Percentiles rank a stretch among this genome's conserved stretches.
Conservation (phyloP, 805 yeast genomes). For the Lachancea cidri region DNA sequence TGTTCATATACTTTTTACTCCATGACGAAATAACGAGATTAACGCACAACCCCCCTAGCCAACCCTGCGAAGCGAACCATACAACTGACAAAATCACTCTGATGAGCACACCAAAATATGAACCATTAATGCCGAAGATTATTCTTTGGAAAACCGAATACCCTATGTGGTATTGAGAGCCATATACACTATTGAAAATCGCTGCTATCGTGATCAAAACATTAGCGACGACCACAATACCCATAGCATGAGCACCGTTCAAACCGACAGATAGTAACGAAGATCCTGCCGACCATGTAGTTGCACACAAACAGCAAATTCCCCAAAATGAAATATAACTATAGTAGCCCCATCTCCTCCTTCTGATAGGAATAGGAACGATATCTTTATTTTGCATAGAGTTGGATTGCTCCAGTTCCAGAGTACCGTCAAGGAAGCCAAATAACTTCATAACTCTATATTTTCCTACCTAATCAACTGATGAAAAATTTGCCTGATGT, state of each 20-base stretch:
- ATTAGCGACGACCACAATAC: slow-evolving; percentile 22
- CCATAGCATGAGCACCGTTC: slow-evolving; percentile 27
- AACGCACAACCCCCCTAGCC: slow-evolving; percentile 35
- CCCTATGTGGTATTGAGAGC: slow-evolving; percentile 33
- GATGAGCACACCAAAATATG: slow-evolving; percentile 33
- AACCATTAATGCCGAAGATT: slow-evolving; percentile 35
- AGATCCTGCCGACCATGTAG: slow-evolving; percentile 35
- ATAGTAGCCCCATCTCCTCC: slow-evolving; percentile 35
- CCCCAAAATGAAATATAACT: slow-evolving; percentile 36
- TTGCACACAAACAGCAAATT: slow-evolving; percentile 33
- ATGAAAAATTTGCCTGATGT: too few relatives aligned
- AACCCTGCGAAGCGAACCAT: slow-evolving; percentile 38
- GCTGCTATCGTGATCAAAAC: slow-evolving; percentile 18
- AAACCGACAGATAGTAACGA: slow-evolving; percentile 25
- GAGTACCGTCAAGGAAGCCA: background rate
- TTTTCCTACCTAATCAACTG: too few relatives aligned
- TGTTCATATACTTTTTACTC: slow-evolving; percentile 18
- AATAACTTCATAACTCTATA: background rate
- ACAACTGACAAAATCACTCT: slow-evolving; percentile 35
- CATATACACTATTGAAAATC: slow-evolving; percentile 21
- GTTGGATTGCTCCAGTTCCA: background rate
- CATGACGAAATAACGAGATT: slow-evolving; percentile 29
- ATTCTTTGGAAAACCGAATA: slow-evolving; percentile 36
- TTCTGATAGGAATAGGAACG: slow-evolving; percentile 34
- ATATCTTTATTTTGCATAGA: slow-evolving; percentile 32